Conservation (phyloP, 1,139 yeast species). For the Eremothecium coryli region DNA sequence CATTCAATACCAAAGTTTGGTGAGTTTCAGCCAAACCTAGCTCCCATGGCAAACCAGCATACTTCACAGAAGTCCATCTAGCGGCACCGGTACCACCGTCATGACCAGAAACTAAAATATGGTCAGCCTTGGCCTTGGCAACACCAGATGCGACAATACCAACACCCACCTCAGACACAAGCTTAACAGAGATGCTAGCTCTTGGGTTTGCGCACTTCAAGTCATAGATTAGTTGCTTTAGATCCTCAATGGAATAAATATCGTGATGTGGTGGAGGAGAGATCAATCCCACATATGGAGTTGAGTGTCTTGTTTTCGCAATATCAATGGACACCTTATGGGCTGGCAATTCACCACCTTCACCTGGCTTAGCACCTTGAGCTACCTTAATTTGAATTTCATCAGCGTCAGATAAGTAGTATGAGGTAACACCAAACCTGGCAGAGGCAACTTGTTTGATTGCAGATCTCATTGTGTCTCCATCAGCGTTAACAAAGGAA, state of each 20-base stretch:
- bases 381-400: constrained; percentile 98
- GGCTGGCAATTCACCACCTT: constrained; percentile 98
- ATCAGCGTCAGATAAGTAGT: constrained; percentile 91
- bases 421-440: constrained; percentile 94
- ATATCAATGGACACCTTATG: constrained; percentile 81
- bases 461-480: constrained; percentile 97
- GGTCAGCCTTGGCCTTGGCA: constrained; percentile 97
- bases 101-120: constrained; percentile 89
- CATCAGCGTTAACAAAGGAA: constrained; percentile 67
- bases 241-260: constrained; percentile 94
- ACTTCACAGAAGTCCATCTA: constrained; percentile 91
- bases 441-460: constrained; percentile 98
- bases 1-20: constrained; percentile 92
- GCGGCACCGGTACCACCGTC: constrained; percentile 99
- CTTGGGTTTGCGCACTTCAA: constrained; percentile 95
- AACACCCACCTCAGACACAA: constrained; percentile 96
- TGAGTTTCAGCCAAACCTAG: constrained; percentile 97
- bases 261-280: constrained; percentile 99
- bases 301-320: constrained; percentile 94
- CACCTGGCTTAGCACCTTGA: constrained; percentile 99
- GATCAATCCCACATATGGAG: constrained; percentile 93
- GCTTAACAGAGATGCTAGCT: constrained; percentile 91
- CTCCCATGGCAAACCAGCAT: constrained; percentile 99
- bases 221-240: constrained; percentile 93
- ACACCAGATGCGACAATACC: constrained; percentile 99